These are phyloP conservation scores for Nowakowskiella sp. DNA, from an alignment of 192 early-diverging fungal genomes.

Conservation along the genomic window DNA sequence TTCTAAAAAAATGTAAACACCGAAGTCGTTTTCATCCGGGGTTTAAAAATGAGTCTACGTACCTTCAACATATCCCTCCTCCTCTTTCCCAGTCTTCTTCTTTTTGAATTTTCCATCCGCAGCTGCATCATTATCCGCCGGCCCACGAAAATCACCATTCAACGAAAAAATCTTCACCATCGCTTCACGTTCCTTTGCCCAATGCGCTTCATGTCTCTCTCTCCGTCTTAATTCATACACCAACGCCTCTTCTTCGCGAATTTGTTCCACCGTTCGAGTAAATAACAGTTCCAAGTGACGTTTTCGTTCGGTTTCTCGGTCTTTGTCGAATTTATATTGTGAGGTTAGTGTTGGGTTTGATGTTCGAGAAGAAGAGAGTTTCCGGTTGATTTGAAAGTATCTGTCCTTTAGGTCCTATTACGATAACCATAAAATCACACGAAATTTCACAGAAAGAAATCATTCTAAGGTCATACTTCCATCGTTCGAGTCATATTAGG, in stretches of 20 bases:
- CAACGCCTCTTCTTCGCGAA: constrained; percentile 74
- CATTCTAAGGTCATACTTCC: constrained; percentile 18
- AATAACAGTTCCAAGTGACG: constrained; percentile 65
- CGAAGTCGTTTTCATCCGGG: neutral
- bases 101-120: constrained; percentile 6
- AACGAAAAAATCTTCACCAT: constrained; percentile 56
- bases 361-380: constrained; percentile 51
- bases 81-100: neutral
- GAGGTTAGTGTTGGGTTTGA: constrained; percentile 20
- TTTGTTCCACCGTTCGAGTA: constrained; percentile 65
- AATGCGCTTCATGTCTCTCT: constrained; percentile 69
- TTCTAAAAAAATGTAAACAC: neutral
- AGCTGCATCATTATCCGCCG: neutral
- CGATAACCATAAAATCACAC: neutral
- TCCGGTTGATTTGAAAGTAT: constrained; percentile 64
- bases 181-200: constrained; percentile 70
- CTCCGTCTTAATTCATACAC: constrained; percentile 70
- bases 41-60: constrained; percentile 5
- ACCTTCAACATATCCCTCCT: neutral
- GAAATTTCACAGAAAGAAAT: neutral
- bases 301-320: constrained; percentile 75
- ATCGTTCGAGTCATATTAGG: constrained; percentile 18
- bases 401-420: constrained; percentile 78
- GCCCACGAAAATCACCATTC: constrained; percentile 22
- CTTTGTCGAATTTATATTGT: constrained; percentile 45